Percentiles rank a stretch among this genome's conserved stretches.
phyloP scores from a whole-genome alignment of 495 filamentous ascomycete genomes.

The Hypoxylon trugodes region DNA sequence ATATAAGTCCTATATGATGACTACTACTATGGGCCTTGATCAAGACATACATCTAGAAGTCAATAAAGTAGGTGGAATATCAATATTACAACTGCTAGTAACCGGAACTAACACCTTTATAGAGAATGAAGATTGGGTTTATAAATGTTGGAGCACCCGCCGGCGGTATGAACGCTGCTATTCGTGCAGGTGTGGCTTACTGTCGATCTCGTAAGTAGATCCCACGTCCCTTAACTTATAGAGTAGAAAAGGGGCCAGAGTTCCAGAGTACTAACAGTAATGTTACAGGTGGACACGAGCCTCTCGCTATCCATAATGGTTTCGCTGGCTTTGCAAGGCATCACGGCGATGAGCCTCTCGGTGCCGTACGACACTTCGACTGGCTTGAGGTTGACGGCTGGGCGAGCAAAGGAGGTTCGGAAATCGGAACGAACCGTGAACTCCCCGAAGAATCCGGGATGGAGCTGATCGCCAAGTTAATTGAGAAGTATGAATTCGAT shows the following conservation, averaged over 20 bases:
- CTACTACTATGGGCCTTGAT: constrained; percentile 67
- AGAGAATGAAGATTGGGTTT: constrained; percentile 93
- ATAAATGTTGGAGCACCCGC: constrained; percentile 98
- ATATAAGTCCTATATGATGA: constrained; percentile 87
- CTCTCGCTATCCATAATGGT: constrained; percentile 93
- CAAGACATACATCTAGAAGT: constrained; percentile 64
- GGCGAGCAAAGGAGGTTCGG: constrained; percentile 95
- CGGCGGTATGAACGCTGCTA: constrained; percentile 99
- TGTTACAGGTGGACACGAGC: constrained; percentile 72
- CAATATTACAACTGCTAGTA: background rate
- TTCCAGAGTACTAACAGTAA: constrained; percentile 13
- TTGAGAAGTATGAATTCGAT: constrained; percentile 87
- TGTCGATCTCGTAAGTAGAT: constrained; percentile 81
- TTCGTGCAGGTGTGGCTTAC: constrained; percentile 94
- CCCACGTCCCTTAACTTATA: no score
- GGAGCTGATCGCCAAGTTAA: constrained; percentile 81
- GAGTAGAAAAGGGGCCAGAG: no score
- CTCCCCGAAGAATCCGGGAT: constrained; percentile 86
- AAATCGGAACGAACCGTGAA: constrained; percentile 97
- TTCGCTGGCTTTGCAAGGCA: constrained; percentile 95
- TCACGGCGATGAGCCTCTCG: constrained; percentile 79
- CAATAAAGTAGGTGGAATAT: constrained; percentile 68
- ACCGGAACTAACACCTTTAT: constrained; percentile 29
- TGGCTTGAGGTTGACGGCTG: constrained; percentile 97
- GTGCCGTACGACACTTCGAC: constrained; percentile 81